These are phyloP conservation scores for Gloeophyllum trabeum DNA, from an alignment of 768 basidiomycete genomes.

Conservation along the genomic window DNA sequence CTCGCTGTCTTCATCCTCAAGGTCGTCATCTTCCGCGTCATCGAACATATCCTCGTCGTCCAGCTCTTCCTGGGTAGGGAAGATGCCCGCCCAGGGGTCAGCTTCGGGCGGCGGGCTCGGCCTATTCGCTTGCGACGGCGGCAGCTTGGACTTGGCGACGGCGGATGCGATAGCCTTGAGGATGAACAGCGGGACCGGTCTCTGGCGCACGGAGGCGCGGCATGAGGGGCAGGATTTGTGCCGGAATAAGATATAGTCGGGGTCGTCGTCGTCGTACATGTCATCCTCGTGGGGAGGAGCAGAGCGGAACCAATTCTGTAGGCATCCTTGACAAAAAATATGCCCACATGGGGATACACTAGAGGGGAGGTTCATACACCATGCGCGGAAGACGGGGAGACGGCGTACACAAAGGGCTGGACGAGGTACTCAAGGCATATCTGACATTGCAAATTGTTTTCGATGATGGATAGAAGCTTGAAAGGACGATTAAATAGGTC, in stretches of 20 bases:
- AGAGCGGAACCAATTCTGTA: slow-evolving; percentile 70
- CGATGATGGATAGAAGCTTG: slow-evolving; percentile 45
- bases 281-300: slow-evolving; percentile 41
- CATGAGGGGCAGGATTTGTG: slow-evolving; percentile 69
- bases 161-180: slow-evolving; percentile 47
- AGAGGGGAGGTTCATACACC: slow-evolving; percentile 1
- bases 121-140: slow-evolving; percentile 10
- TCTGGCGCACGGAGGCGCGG: slow-evolving; percentile 39
- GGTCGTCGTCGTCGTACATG: slow-evolving; percentile 28
- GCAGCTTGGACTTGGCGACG: slow-evolving; percentile 31
- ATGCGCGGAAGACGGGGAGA: slow-evolving; percentile 6
- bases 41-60: slow-evolving; percentile 16
- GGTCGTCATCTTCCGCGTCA: slow-evolving; percentile 2
- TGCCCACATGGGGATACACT: slow-evolving; percentile 73
- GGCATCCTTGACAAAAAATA: slow-evolving; percentile 59
- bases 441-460: slow-evolving; percentile 56
- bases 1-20: slow-evolving; percentile 15
- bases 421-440: slow-evolving; percentile 65
- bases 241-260: slow-evolving; percentile 39
- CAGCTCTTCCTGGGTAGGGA: slow-evolving; percentile 27
- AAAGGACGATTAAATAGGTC: not conserved
- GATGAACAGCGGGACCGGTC: slow-evolving; percentile 60
- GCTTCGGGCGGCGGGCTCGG: slow-evolving; percentile 25
- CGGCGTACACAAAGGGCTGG: slow-evolving; percentile 61
- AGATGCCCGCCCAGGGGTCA: slow-evolving; percentile 68